Evolutionary conservation across 192 early-diverging fungal genomes (phyloP), one percentile per base, ranked within the genome.

Genomic region (Backusella psychrophila): DNA sequence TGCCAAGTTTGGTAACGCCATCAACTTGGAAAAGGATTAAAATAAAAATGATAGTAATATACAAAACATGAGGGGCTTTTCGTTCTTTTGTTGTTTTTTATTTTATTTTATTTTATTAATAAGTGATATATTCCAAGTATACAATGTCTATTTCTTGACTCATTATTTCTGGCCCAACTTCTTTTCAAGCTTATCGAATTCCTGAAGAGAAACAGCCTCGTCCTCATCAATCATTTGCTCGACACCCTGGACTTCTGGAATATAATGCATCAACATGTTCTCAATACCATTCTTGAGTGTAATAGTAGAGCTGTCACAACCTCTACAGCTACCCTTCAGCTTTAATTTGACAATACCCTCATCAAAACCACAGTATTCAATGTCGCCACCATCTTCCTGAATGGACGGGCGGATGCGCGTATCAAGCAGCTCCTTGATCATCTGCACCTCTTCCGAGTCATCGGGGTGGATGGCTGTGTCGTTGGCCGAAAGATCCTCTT

Each of bases 221-320:
- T 91, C 83, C 69, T 93, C 94, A 79, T 98, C 97, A 75, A 93
- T 87, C 2, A 95, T 93, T 77, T 98, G 95, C 75, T 97, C 95
- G 0, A 96, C 93, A 6, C 87, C 75, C 6, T 91, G 87, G 21
- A 99, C 95, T 74, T 99, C 98, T 0, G 97, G 97, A 73, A 99
- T 91, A 73, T 99, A 99, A 82, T 99, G 96, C 90, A 95, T 96
- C 72, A 99, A 85, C 98, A 99, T 99, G 68, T 96, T 98, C 82
- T 99, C 98, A 59, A 99, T 98, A 0, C 98, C 98, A 78, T 98
- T 98, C 88, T 98, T 99, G 33, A 99, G 87, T 0, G 97, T 99
- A 9, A 99, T 90, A 0, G 91, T 87, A 38, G 93, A 93, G 5
- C 90, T 92, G 38, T 96, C 93, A 76, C 98, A 99, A 14, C 95